phyloP scores from a whole-genome alignment of 2,329 filamentous ascomycete genomes.

The Colletotrichum tamarilloi region DNA sequence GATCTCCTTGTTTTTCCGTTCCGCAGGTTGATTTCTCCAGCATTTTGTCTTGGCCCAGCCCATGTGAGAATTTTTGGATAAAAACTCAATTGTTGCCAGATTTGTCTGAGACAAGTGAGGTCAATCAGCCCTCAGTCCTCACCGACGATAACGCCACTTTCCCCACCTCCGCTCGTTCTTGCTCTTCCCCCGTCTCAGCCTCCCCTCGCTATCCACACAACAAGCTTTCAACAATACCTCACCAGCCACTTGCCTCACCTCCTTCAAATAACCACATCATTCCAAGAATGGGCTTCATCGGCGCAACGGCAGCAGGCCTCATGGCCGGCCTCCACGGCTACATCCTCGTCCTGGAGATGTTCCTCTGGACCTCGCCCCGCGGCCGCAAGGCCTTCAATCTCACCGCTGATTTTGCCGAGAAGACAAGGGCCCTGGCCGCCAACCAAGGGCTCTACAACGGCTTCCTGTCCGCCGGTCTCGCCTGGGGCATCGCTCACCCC shows the following conservation, averaged over 20 bases:
- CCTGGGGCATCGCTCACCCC: constrained; percentile 60
- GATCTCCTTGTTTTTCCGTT: constrained; percentile 32
- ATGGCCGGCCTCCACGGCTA: constrained; percentile 58
- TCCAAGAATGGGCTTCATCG: constrained; percentile 46
- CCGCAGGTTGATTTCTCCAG: constrained; percentile 1
- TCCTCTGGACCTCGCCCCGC: constrained; percentile 59
- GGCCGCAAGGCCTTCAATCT: constrained; percentile 58
- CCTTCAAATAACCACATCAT: neutral
- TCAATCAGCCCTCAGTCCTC: neutral
- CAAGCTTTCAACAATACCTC: neutral
- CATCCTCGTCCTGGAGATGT: constrained; percentile 61
- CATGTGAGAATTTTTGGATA: neutral
- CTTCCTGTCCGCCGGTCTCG: constrained; percentile 60
- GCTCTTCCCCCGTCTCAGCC: neutral
- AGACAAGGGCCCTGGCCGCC: constrained; percentile 57
- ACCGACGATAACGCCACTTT: neutral
- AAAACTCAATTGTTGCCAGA: neutral
- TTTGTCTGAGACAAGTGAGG: constrained; percentile 2
- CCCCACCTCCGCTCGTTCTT: neutral
- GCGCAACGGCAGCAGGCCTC: constrained; percentile 48
- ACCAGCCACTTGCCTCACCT: neutral
- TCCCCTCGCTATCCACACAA: neutral
- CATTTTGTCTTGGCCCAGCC: neutral
- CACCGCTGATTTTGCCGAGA: constrained; percentile 55
- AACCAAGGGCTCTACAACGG: constrained; percentile 67